phyloP scores from a whole-genome alignment of 2,329 filamentous ascomycete genomes.

The Pseudogymnoascus sp. region DNA sequence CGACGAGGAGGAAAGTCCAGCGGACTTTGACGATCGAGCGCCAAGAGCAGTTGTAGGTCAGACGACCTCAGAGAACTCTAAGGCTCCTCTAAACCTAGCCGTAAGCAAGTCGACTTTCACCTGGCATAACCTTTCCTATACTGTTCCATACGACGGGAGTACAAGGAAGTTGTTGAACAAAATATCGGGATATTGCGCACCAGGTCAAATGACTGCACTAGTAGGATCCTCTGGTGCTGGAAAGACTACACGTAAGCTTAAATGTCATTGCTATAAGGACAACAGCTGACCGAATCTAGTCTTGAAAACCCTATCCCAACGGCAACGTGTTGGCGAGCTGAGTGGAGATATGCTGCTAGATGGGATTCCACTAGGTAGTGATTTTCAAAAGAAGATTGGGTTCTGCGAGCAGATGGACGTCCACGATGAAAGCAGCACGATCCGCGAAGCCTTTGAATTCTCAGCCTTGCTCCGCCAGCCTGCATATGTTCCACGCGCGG shows the following conservation, averaged over 20 bases:
- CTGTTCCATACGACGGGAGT: conserved; percentile 51
- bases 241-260: conserved; percentile 48
- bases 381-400: conserved; percentile 67
- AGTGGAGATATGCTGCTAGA: conserved; percentile 69
- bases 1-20: conserved; percentile 10
- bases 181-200: conserved; percentile 73
- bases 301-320: conserved; percentile 73
- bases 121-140: conserved; percentile 64
- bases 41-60: background rate
- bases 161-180: conserved; percentile 67
- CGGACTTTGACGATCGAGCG: background rate
- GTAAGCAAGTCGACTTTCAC: conserved; percentile 52
- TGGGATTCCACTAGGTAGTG: conserved; percentile 60
- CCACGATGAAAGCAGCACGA: conserved; percentile 73
- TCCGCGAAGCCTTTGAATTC: conserved; percentile 82
- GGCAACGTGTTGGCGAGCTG: conserved; percentile 82
- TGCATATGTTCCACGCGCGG: conserved; percentile 56
- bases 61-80: conserved; percentile 12
- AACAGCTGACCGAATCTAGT: conserved; percentile 43
- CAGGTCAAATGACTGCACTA: conserved; percentile 59
- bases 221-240: conserved; percentile 61
- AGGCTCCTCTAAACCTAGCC: conserved; percentile 9
- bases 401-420: conserved; percentile 92
- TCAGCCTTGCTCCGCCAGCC: conserved; percentile 84
- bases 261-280: background rate